Conservation (phyloP, 2,329 filamentous ascomycete genomes). For the Nannizziopsis arthrosporioides region DNA sequence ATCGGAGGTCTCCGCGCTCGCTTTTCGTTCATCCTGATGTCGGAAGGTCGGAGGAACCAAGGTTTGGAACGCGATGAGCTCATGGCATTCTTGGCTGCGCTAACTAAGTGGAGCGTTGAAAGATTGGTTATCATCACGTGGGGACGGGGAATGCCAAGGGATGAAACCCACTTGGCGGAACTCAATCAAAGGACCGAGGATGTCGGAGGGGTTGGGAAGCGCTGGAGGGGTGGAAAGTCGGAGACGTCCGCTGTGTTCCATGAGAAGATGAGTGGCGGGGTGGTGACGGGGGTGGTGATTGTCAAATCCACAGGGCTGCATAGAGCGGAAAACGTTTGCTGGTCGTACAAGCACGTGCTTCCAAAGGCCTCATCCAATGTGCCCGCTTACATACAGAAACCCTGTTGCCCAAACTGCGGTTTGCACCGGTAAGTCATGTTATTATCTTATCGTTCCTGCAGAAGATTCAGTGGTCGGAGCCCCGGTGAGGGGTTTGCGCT, state of each 20-base stretch:
- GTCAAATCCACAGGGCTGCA: slow-evolving; percentile 1
- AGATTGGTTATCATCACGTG: slow-evolving; percentile 6
- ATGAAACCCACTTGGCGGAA: not conserved
- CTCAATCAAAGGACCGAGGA: not conserved
- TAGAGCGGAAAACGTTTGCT: not conserved
- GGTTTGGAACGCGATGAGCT: too few relatives aligned
- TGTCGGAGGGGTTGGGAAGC: not conserved
- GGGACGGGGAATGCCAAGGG: not conserved
- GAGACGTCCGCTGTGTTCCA: not conserved
- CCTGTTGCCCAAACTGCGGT: not conserved
- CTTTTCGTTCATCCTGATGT: too few relatives aligned
- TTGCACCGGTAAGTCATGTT: not conserved
- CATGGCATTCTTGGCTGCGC: too few relatives aligned
- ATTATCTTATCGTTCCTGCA: too few relatives aligned
- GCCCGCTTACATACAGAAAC: too few relatives aligned
- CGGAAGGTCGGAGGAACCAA: too few relatives aligned
- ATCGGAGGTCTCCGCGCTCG: too few relatives aligned
- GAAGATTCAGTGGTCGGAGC: not conserved
- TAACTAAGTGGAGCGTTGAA: too few relatives aligned
- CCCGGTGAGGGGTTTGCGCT: slow-evolving; percentile 6
- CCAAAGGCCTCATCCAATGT: too few relatives aligned
- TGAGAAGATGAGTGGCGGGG: not conserved
- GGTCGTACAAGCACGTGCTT: too few relatives aligned
- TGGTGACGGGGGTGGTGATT: not conserved
- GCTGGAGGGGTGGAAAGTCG: not conserved